Percentiles rank a stretch among this genome's conserved stretches.
Conservation (phyloP, 805 yeast species). For the Yamadazyma sp. region DNA sequence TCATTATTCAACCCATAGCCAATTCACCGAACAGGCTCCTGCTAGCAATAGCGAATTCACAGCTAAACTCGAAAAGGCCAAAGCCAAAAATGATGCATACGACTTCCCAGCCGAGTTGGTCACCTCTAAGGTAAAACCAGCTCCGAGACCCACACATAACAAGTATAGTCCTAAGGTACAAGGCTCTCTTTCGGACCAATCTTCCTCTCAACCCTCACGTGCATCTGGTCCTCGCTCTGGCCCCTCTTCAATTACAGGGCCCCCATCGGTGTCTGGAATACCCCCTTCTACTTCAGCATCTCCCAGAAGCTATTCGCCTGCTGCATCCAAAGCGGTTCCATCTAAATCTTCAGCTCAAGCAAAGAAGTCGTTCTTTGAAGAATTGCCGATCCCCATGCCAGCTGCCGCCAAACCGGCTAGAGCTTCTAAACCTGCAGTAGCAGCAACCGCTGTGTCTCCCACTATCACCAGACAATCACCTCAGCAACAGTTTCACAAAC, state of each 20-base stretch:
- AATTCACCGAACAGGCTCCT: too few species aligned
- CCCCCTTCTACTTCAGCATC: neutral
- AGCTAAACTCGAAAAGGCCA: conserved; percentile 40
- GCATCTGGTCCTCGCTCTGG: conserved; percentile 8
- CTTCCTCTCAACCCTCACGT: conserved; percentile 2
- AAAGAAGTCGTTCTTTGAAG: conserved; percentile 55
- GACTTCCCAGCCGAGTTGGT: conserved; percentile 67
- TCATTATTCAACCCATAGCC: too few species aligned
- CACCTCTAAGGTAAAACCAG: conserved; percentile 34
- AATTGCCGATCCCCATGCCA: conserved; percentile 46
- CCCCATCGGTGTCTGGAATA: too few species aligned
- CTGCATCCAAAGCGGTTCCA: too few species aligned
- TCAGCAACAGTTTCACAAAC: conserved; percentile 15
- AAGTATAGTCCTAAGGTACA: conserved; percentile 14
- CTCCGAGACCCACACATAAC: conserved; percentile 27
- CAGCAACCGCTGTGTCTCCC: conserved; percentile 9
- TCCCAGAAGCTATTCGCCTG: too few species aligned
- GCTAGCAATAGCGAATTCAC: neutral
- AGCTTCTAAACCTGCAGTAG: conserved; percentile 18
- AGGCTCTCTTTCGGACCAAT: neutral
- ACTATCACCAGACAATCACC: conserved; percentile 9
- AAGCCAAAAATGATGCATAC: conserved; percentile 71
- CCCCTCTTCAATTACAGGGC: conserved; percentile 5
- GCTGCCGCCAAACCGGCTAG: conserved; percentile 32
- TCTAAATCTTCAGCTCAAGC: conserved; percentile 2